Percentiles rank a stretch among this genome's conserved stretches.
Evolutionary conservation across 306 rosid species (phyloP).

Genomic region (Citrullus colocynthis): DNA sequence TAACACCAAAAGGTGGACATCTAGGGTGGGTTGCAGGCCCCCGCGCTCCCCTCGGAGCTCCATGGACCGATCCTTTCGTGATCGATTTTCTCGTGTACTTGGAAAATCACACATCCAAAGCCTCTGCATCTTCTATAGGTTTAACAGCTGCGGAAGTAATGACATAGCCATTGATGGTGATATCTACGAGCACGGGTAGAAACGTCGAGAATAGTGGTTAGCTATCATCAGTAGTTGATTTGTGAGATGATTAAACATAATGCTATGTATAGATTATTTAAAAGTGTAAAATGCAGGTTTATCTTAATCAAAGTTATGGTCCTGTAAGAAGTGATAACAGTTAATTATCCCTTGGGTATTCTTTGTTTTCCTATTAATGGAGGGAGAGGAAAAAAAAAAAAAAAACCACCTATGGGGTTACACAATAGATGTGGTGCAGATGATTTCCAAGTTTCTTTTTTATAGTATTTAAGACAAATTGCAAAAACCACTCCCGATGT

Average conservation of each 20-base stretch:
- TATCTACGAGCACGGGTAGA: neutral
- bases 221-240: neutral
- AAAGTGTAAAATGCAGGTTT: neutral
- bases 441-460: too few relatives aligned
- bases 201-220: neutral
- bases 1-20: constrained; percentile 93
- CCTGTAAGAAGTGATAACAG: too few relatives aligned
- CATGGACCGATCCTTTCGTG: constrained; percentile 80
- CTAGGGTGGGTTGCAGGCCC: constrained; percentile 94
- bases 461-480: too few relatives aligned
- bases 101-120: constrained; percentile 26
- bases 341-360: too few relatives aligned
- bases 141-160: neutral
- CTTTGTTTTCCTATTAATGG: neutral
- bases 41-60: constrained; percentile 66
- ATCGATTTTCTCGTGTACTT: constrained; percentile 71
- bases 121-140: constrained; percentile 5
- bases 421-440: too few relatives aligned
- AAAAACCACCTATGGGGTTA: too few relatives aligned
- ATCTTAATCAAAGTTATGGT: neutral
- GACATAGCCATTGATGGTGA: neutral
- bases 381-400: too few relatives aligned
- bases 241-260: neutral
- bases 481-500: too few relatives aligned
- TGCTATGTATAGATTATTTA: neutral